These are phyloP conservation scores for Backusella westeae DNA, from an alignment of 192 early-diverging fungal genomes.

Conservation along the genomic window DNA sequence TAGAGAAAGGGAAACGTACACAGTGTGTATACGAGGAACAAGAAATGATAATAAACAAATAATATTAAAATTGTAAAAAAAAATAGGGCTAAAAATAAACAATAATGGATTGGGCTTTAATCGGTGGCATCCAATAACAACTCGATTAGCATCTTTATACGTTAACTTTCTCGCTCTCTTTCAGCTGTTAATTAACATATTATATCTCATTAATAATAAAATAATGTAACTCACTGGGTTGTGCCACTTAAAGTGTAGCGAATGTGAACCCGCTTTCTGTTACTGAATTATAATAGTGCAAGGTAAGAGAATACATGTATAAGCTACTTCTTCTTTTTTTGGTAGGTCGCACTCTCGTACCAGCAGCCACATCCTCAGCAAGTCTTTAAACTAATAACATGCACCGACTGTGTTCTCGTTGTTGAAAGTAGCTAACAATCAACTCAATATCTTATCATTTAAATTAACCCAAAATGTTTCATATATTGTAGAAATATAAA, in stretches of 20 bases:
- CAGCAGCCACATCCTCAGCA: not conserved
- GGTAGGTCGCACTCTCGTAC: not conserved
- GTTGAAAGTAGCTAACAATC: too few species aligned
- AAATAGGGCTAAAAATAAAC: slow-evolving; percentile 5
- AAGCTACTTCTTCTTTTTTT: too few species aligned
- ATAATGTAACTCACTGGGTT: not conserved
- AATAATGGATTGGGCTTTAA: not conserved
- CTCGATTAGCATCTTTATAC: not conserved
- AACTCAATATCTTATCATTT: not conserved
- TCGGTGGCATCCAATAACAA: not conserved
- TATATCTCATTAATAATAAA: not conserved
- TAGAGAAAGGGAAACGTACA: not conserved
- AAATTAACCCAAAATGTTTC: not conserved
- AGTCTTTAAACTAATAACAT: too few species aligned
- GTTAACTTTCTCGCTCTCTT: not conserved
- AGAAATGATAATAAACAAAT: not conserved
- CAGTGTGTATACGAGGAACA: not conserved
- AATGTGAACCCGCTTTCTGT: not conserved
- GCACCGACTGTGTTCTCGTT: too few species aligned
- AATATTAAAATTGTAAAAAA: not conserved
- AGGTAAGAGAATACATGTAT: too few species aligned
- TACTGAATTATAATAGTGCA: too few species aligned
- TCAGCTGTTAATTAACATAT: not conserved
- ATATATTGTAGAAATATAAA: not conserved
- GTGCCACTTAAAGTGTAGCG: not conserved